Evolutionary conservation across 1,139 yeast species (phyloP).

Genomic region (Ogataea hybrid): DNA sequence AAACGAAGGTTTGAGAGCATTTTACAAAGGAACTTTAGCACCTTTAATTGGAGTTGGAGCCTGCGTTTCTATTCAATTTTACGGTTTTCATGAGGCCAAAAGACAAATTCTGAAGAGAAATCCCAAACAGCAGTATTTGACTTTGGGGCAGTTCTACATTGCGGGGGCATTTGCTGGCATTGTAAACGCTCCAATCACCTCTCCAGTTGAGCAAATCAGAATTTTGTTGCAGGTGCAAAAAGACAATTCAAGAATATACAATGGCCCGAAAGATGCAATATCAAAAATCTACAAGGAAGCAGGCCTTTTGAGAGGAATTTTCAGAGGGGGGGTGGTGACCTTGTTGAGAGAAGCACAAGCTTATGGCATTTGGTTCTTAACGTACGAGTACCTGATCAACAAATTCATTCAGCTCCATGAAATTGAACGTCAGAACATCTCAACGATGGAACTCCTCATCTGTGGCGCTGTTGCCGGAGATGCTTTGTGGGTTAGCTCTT

Average conservation of each 20-base stretch:
- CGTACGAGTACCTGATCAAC: slow-evolving; percentile 63
- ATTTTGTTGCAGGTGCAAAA: slow-evolving; percentile 63
- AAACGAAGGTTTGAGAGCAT: slow-evolving; percentile 64
- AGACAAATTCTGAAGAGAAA: slow-evolving; percentile 48
- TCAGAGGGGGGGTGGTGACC: slow-evolving; percentile 61
- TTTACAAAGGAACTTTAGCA: slow-evolving; percentile 51
- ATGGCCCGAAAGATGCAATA: slow-evolving; percentile 49
- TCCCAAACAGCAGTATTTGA: slow-evolving; percentile 36
- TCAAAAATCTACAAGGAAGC: slow-evolving; percentile 42
- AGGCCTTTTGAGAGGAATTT: slow-evolving; percentile 51
- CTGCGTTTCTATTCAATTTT: slow-evolving; percentile 72
- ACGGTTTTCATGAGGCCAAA: slow-evolving; percentile 75
- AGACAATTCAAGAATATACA: slow-evolving; percentile 35
- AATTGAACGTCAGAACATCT: slow-evolving; percentile 48
- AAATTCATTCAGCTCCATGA: slow-evolving; percentile 36
- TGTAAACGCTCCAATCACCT: slow-evolving; percentile 66
- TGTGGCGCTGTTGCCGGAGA: slow-evolving; percentile 75
- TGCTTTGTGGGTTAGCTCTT: slow-evolving; percentile 67
- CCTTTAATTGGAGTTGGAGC: slow-evolving; percentile 66
- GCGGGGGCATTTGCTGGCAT: slow-evolving; percentile 82
- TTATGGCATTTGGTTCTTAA: slow-evolving; percentile 78
- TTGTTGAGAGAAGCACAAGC: slow-evolving; percentile 71
- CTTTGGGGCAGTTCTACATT: slow-evolving; percentile 59
- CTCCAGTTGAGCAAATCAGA: slow-evolving; percentile 76
- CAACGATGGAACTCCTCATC: slow-evolving; percentile 58